Conservation (phyloP, 306 rosid species). For the Vicia villosa region DNA sequence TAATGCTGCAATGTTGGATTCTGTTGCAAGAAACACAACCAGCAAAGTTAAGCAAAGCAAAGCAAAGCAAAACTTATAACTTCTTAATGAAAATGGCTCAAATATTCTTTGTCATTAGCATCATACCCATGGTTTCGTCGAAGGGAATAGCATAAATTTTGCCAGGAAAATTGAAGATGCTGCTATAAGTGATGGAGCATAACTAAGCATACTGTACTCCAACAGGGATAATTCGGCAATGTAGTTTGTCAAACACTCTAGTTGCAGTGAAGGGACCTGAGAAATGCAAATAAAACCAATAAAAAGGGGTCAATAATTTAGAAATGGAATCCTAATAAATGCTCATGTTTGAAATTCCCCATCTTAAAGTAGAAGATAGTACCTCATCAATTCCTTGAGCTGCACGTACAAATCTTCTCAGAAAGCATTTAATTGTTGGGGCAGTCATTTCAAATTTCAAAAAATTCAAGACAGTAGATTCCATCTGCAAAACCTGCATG, state of each 20-base stretch:
- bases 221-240: constrained; percentile 83
- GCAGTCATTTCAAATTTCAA: constrained; percentile 97
- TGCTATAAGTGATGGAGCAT: constrained; percentile 82
- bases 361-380: constrained; percentile 11
- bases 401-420: constrained; percentile 90
- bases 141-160: constrained; percentile 63
- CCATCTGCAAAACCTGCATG: constrained; percentile 88
- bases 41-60: constrained; percentile 14
- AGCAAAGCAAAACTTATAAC: not conserved
- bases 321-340: not conserved
- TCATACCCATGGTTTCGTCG: constrained; percentile 87
- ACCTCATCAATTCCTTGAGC: constrained; percentile 86
- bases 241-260: constrained; percentile 90
- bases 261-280: constrained; percentile 66
- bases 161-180: constrained; percentile 92
- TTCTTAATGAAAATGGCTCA: not conserved
- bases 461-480: constrained; percentile 84
- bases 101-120: not conserved
- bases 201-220: constrained; percentile 81
- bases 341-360: not conserved
- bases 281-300: not conserved
- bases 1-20: constrained; percentile 64
- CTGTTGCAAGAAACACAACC: constrained; percentile 43
- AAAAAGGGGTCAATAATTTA: not conserved
- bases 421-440: constrained; percentile 85